Evolutionary conservation across 345 rosid genomes (phyloP).

Genomic region (Anacardium occidentale): DNA sequence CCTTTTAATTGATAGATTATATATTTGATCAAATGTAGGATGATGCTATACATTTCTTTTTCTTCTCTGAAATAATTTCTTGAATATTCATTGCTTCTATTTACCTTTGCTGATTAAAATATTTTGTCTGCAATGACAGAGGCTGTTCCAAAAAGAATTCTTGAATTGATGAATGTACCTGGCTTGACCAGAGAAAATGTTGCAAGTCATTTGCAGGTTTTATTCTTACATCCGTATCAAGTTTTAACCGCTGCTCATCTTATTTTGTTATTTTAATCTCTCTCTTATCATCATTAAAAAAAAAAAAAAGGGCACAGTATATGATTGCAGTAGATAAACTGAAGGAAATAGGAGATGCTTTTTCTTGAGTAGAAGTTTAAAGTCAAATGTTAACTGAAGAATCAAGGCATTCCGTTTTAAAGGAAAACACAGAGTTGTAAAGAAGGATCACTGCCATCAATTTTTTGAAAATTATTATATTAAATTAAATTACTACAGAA

Average conservation of each 20-base stretch:
- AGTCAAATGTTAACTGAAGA: neutral
- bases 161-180: conserved; percentile 83
- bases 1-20: conserved; percentile 13
- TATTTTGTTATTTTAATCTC: neutral
- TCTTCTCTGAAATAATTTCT: conserved; percentile 11
- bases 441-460: neutral
- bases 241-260: neutral
- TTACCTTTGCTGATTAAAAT: conserved; percentile 20
- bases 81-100: conserved; percentile 9
- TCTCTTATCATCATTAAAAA: conserved; percentile 1
- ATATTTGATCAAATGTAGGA: neutral
- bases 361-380: neutral
- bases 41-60: conserved; percentile 1
- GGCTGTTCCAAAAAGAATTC: conserved; percentile 84
- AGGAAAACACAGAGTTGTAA: neutral
- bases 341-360: neutral
- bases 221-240: conserved; percentile 10
- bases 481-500: too few species aligned
- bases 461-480: neutral
- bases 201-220: conserved; percentile 89
- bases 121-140: conserved; percentile 43
- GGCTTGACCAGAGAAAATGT: conserved; percentile 81
- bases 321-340: neutral
- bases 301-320: neutral
- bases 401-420: neutral